phyloP scores from a whole-genome alignment of 805 yeast genomes.

The Kodamaea kaohsiungensis region DNA sequence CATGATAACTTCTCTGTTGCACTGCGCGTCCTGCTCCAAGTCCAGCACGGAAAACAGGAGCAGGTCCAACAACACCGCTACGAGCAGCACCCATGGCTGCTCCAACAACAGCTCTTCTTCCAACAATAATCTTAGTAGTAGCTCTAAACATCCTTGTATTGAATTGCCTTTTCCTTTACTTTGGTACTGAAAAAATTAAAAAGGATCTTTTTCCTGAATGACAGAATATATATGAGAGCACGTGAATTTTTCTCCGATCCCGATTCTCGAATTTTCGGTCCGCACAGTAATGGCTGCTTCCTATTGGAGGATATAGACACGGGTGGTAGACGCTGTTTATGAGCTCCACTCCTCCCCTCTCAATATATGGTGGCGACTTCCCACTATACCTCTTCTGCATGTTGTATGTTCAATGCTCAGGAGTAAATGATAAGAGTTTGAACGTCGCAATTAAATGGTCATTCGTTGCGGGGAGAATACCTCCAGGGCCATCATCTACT shows the following conservation, averaged over 20 bases:
- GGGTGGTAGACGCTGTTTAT: too few species aligned
- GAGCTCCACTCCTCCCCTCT: too few species aligned
- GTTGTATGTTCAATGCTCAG: too few species aligned
- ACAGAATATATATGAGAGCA: not conserved
- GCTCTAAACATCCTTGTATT: slow-evolving; percentile 1
- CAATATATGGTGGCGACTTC: too few species aligned
- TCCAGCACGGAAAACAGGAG: not conserved
- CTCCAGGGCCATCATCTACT: too few species aligned
- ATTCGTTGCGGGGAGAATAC: too few species aligned
- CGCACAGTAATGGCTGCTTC: not conserved
- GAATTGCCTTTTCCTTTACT: not conserved
- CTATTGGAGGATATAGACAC: not conserved
- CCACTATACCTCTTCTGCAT: too few species aligned
- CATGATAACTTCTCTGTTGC: slow-evolving; percentile 61
- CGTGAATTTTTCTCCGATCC: not conserved
- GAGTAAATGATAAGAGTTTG: too few species aligned
- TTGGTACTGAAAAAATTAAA: not conserved
- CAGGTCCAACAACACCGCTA: not conserved
- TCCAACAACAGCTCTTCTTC: not conserved
- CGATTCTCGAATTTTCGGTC: not conserved
- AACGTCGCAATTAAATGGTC: too few species aligned
- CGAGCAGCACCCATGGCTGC: not conserved
- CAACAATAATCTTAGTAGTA: not conserved
- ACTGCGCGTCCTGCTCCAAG: slow-evolving; percentile 3
- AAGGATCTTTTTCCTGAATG: not conserved